Conservation (phyloP, 2,329 filamentous ascomycete species). For the Talaromyces sp. region DNA sequence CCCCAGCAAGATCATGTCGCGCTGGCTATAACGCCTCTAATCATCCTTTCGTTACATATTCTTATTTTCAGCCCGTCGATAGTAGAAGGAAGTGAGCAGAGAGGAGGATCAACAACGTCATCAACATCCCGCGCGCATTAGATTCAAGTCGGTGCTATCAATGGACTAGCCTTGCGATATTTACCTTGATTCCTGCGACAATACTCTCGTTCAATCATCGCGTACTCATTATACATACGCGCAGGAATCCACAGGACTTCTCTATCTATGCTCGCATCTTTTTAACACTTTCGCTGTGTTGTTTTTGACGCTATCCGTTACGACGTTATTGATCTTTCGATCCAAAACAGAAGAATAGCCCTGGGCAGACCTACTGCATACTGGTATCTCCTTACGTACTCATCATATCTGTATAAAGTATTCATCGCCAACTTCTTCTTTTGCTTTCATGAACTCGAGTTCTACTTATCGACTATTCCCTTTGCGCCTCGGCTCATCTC, state of each 20-base stretch:
- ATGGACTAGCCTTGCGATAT: background rate
- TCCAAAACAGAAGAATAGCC: background rate
- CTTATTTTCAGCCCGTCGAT: slow-evolving; percentile 9
- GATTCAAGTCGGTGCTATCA: background rate
- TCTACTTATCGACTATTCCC: slow-evolving; percentile 9
- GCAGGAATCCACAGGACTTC: background rate
- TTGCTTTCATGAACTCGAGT: slow-evolving; percentile 10
- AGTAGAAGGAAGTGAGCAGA: background rate
- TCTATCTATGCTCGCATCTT: background rate
- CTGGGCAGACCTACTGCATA: background rate
- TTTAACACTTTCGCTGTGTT: background rate
- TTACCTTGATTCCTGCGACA: background rate
- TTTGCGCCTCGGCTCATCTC: slow-evolving; percentile 13
- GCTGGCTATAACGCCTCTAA: slow-evolving; percentile 1
- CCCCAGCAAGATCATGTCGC: slow-evolving; percentile 10
- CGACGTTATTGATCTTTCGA: slow-evolving; percentile 3
- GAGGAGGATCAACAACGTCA: background rate
- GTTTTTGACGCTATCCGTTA: background rate
- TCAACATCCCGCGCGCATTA: background rate
- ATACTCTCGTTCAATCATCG: slow-evolving; percentile 5
- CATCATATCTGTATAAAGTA: slow-evolving; percentile 6
- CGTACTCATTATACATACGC: background rate
- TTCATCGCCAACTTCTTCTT: slow-evolving; percentile 9
- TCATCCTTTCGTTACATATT: slow-evolving; percentile 6
- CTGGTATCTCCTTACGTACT: background rate